Conservation (phyloP, 129 eudicot genomes). For the Mikania micrantha region DNA sequence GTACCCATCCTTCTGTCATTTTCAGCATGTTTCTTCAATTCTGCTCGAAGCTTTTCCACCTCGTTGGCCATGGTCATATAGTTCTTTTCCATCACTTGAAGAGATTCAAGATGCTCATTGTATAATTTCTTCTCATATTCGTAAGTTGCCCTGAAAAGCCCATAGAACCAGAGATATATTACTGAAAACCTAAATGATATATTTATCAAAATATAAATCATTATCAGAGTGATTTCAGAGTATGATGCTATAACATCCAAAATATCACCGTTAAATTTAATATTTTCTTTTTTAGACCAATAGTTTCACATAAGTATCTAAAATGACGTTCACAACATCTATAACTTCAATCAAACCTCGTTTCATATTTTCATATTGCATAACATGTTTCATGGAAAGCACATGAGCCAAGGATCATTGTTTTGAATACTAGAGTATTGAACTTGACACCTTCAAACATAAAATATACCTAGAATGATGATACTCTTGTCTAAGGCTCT, state of each 20-base stretch:
- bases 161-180: conserved; percentile 1
- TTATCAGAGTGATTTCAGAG: neutral
- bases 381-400: neutral
- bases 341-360: neutral
- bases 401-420: neutral
- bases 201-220: neutral
- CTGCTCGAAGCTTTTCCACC: conserved; percentile 87
- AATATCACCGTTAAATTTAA: neutral
- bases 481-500: conserved; percentile 78
- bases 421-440: neutral
- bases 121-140: conserved; percentile 82
- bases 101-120: conserved; percentile 91
- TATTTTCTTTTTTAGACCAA: neutral
- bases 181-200: neutral
- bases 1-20: conserved; percentile 66
- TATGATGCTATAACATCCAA: neutral
- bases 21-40: conserved; percentile 62
- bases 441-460: conserved; percentile 5
- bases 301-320: neutral
- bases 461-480: conserved; percentile 64
- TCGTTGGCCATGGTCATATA: conserved; percentile 87
- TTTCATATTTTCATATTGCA: neutral
- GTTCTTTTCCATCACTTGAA: conserved; percentile 96
- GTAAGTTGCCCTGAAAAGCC: conserved; percentile 61
- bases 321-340: neutral